These are phyloP conservation scores for Parafenestella ontariensis DNA, from an alignment of 2,329 filamentous ascomycete genomes.

Conservation along the genomic window DNA sequence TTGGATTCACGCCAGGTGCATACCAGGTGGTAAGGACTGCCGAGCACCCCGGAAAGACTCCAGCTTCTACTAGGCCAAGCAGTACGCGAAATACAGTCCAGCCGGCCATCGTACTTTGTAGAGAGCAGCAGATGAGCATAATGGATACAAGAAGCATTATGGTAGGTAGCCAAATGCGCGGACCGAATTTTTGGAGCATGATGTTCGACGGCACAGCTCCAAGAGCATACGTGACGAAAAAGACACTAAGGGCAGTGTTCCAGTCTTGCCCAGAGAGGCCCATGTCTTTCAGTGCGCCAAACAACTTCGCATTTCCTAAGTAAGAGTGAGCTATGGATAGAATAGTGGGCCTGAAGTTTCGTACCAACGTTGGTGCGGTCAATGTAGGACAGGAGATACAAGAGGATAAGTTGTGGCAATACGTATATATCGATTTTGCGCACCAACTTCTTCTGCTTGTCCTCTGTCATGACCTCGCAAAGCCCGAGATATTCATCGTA, in stretches of 20 bases:
- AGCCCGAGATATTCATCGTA: neutral
- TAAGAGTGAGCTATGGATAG: neutral
- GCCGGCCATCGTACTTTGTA: conserved; percentile 1
- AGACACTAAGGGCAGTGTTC: conserved; percentile 77
- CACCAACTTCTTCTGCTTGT: neutral
- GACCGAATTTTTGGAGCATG: conserved; percentile 73
- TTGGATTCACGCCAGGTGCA: conserved; percentile 60
- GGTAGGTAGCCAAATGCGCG: conserved; percentile 67
- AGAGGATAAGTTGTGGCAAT: neutral
- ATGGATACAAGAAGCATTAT: conserved; percentile 53
- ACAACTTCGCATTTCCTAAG: conserved; percentile 71
- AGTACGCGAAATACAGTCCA: neutral
- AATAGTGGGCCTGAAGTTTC: neutral
- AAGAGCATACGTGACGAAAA: conserved; percentile 82
- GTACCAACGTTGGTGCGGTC: conserved; percentile 2
- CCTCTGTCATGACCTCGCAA: neutral
- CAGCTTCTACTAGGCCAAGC: neutral
- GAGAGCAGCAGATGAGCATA: conserved; percentile 68
- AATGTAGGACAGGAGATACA: conserved; percentile 1
- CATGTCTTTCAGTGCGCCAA: conserved; percentile 59
- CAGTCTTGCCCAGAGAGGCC: conserved; percentile 67
- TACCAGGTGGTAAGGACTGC: conserved; percentile 33
- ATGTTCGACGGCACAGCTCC: conserved; percentile 79
- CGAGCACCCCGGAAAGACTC: conserved; percentile 36
- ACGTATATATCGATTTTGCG: neutral